Base-by-base conservation (phyloP, 2,329 filamentous ascomycete genomes). In the Rachicladosporium sp. region DNA sequence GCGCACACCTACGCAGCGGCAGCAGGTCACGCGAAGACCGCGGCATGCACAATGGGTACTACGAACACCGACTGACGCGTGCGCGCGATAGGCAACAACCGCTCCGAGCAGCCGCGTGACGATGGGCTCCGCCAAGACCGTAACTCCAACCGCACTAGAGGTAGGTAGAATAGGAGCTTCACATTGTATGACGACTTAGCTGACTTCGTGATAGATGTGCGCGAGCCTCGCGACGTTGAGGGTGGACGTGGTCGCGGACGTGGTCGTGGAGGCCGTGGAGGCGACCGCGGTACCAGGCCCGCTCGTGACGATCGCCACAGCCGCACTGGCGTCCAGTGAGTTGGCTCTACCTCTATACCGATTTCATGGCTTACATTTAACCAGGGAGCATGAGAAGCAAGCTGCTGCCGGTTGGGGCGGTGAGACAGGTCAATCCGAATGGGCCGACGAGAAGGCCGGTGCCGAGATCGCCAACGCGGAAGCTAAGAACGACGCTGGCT, bases 371-470 rank as follows among this genome's bases (percentile, higher is more conserved):
- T 54, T 50, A 59, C 42, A 33, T 23, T 11, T 19, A 8, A 6
- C 27, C 39, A 85, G 82, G 57, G 81, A 84, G 50, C 81, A 82
- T 58, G 81, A 86, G 55, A 93, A 93, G 77, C 82, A 89, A 67
- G 78, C 82, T 61, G 82, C 78, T 59, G 83, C 89, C 65, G 82
- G 84, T 55, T 96, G 89, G 87, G 91, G 89, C 55, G 80, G 76
- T 58, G 73, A 74, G 53, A 46, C 50, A 38, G 91, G 87, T 56
- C 70, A 80, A 47, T 82, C 82, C 59, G 86, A 93, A 69, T 78
- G 82, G 68, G 82, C 82, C 59, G 91, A 96, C 56, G 91, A 96
- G 74, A 77, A 85, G 67, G 86, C 82, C 53, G 91, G 82, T 54
- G 87, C 93, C 64, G 81, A 77, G 54, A 93, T 95, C 53, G 91